These are phyloP conservation scores for Pythium vanterpoolii DNA, from an alignment of 352 stramenopile genomes.

Conservation along the genomic window DNA sequence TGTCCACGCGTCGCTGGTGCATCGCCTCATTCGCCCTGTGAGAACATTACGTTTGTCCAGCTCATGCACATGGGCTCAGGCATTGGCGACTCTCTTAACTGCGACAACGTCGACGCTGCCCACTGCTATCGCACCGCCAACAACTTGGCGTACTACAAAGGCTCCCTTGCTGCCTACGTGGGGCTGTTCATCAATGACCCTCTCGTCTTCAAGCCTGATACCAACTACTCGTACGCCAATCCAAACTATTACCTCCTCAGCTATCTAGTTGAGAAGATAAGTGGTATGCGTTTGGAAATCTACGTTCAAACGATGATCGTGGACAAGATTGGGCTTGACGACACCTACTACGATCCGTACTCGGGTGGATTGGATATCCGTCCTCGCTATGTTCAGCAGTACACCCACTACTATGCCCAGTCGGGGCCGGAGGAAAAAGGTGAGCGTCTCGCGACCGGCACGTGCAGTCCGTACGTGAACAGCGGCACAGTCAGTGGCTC, in stretches of 20 bases:
- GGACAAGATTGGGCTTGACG: conserved; percentile 28
- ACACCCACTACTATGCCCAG: conserved; percentile 43
- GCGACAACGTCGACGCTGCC: conserved; percentile 17
- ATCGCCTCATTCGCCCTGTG: conserved; percentile 20
- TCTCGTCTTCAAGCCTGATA: conserved; percentile 47
- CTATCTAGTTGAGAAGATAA: conserved; percentile 68
- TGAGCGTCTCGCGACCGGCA: conserved; percentile 36
- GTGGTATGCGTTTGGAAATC: conserved; percentile 27
- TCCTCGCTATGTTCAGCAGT: conserved; percentile 42
- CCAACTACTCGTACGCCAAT: conserved; percentile 47
- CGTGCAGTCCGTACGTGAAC: conserved; percentile 40
- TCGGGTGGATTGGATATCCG: conserved; percentile 26
- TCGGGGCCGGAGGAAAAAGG: conserved; percentile 6
- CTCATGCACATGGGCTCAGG: conserved; percentile 64
- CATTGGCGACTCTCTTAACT: conserved; percentile 29
- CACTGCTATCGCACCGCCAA: conserved; percentile 17
- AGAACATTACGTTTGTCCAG: conserved; percentile 57
- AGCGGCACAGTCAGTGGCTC: conserved; percentile 30
- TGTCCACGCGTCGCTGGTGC: conserved; percentile 32
- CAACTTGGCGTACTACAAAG: conserved; percentile 25
- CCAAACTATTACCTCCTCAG: conserved; percentile 55
- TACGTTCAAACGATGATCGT: conserved; percentile 48
- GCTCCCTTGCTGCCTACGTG: conserved; percentile 33
- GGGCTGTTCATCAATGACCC: conserved; percentile 47
- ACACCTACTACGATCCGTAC: conserved; percentile 55